Evolutionary conservation across 2,329 filamentous ascomycete genomes (phyloP).

Genomic region (Aureobasidium namibiae): DNA sequence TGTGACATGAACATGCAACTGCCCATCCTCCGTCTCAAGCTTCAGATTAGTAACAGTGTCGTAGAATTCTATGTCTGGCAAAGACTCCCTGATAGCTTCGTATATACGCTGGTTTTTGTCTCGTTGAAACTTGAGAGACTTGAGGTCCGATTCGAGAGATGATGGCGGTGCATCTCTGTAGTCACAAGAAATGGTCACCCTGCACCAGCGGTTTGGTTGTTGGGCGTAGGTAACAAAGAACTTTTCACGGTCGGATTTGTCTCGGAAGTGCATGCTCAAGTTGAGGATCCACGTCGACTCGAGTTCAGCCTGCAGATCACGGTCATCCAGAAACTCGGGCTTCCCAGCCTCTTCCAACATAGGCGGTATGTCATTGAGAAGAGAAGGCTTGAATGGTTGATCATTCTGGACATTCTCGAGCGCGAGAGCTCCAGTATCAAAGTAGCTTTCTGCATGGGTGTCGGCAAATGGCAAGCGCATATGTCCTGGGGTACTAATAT

Average conservation of each 20-base stretch:
- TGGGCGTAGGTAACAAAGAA: conserved; percentile 96
- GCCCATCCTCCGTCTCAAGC: conserved; percentile 76
- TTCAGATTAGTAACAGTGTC: conserved; percentile 93
- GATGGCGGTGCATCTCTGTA: conserved; percentile 72
- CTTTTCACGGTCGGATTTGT: conserved; percentile 87
- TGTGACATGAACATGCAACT: conserved; percentile 93
- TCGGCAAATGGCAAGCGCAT: not conserved
- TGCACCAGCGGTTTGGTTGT: conserved; percentile 67
- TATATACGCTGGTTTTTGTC: conserved; percentile 93
- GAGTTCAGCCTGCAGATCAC: conserved; percentile 67
- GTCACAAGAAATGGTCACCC: conserved; percentile 88
- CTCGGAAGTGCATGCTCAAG: conserved; percentile 94
- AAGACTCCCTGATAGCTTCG: conserved; percentile 83
- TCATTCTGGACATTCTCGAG: not conserved
- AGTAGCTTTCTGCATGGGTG: not conserved
- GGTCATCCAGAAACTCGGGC: conserved; percentile 41
- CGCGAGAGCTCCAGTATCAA: not conserved
- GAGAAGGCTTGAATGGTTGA: not conserved
- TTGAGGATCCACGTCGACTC: conserved; percentile 92
- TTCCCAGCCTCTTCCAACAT: conserved; percentile 15
- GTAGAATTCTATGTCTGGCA: conserved; percentile 93
- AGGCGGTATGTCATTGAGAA: not conserved
- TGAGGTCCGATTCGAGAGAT: conserved; percentile 79
- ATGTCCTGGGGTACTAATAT: conserved; percentile 17
- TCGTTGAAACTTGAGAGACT: conserved; percentile 69